phyloP scores from a whole-genome alignment of 495 filamentous ascomycete species.

The Sabuloglossum arenarium region DNA sequence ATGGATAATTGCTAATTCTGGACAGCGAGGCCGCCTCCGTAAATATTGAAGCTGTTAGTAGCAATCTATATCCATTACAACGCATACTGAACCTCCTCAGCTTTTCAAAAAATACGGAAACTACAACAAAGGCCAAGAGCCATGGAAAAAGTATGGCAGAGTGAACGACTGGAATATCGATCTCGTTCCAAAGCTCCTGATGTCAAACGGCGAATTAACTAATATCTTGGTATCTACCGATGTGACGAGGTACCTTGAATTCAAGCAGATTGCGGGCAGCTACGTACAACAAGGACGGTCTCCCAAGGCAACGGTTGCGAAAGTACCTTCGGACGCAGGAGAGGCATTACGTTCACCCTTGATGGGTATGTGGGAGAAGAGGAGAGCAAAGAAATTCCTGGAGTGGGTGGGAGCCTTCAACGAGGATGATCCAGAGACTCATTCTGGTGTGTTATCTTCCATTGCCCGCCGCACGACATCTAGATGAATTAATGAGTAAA shows the following conservation, averaged over 20 bases:
- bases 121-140: constrained; percentile 58
- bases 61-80: constrained; percentile 7
- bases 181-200: constrained; percentile 90
- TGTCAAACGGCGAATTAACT: constrained; percentile 95
- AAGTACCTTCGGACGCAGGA: constrained; percentile 82
- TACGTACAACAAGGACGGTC: constrained; percentile 81
- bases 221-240: constrained; percentile 95
- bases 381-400: constrained; percentile 86
- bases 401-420: constrained; percentile 92
- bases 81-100: constrained; percentile 20
- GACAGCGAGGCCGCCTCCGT: constrained; percentile 75
- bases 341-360: constrained; percentile 84
- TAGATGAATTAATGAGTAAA: neutral
- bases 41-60: constrained; percentile 71
- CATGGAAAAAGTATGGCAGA: constrained; percentile 92
- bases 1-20: constrained; percentile 5
- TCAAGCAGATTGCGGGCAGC: constrained; percentile 95
- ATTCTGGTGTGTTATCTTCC: constrained; percentile 44
- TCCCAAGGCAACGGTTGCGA: constrained; percentile 71
- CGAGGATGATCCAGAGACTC: constrained; percentile 58
- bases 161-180: constrained; percentile 99
- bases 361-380: constrained; percentile 96
- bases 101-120: constrained; percentile 93
- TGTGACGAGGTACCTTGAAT: constrained; percentile 92
- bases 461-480: constrained; percentile 3